Conservation (phyloP, 2,329 filamentous ascomycete species). For the Cercospora berteroae region DNA sequence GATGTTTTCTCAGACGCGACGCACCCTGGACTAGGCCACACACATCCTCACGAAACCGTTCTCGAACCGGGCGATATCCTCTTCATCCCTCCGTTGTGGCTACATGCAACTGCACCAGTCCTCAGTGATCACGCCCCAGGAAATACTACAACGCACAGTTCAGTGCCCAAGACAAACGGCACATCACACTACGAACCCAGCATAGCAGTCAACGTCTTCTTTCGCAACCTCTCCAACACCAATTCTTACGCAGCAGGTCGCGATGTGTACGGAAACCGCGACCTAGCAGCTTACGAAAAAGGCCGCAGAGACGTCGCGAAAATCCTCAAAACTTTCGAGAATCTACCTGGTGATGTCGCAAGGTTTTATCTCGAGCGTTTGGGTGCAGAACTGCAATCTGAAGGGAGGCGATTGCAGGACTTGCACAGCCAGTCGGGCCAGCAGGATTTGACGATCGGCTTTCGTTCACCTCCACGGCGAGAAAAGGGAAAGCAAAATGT, state of each 20-base stretch:
- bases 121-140: background rate
- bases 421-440: background rate
- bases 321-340: constrained; percentile 63
- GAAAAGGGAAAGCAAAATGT: background rate
- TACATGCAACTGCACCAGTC: constrained; percentile 69
- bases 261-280: constrained; percentile 86
- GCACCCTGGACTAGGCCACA: constrained; percentile 37
- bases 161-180: background rate
- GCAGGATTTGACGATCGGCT: background rate
- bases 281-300: constrained; percentile 80
- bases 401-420: constrained; percentile 22
- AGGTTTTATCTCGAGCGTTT: constrained; percentile 73
- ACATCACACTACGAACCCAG: constrained; percentile 43
- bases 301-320: constrained; percentile 69
- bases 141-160: background rate
- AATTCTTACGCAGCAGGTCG: constrained; percentile 68
- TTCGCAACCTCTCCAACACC: constrained; percentile 57
- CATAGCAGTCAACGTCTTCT: constrained; percentile 87
- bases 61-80: constrained; percentile 72
- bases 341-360: constrained; percentile 63
- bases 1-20: constrained; percentile 60
- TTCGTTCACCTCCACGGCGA: background rate
- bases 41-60: constrained; percentile 65
- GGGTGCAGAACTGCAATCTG: constrained; percentile 61
- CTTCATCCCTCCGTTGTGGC: constrained; percentile 80